Evolutionary conservation across 352 stramenopile species (phyloP), one percentile per base, ranked within the genome.

Genomic region (Pythium phragmitis): DNA sequence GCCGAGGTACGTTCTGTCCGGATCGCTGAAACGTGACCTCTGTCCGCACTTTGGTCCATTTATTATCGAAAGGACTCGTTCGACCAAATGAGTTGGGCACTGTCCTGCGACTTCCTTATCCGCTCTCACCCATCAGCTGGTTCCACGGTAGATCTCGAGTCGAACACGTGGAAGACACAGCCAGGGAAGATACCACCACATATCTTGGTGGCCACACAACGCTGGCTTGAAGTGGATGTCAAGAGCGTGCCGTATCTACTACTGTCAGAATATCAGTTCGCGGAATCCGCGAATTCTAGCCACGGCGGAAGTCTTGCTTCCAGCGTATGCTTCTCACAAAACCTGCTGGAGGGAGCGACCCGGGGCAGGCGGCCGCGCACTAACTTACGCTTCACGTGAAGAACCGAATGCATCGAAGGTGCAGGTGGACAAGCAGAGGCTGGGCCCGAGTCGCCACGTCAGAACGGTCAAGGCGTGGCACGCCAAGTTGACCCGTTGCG

Each of bases 171-270:
- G 37, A 42, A 42, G 14, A 9, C 9, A 42, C 37, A 42, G 9
- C 37, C 9, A 42, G 37, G 37, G 37, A 16, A 42, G 37, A 42
- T 17, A 42, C 37, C 37, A 12, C 11, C 11, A 17, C 37, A 42
- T 42, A 2, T 12, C 14, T 12, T 42, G 11, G 11, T 42, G 37
- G 37, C 19, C 48, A 42, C 48, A 43, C 17, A 21, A 11, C 11
- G 39, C 54, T 52, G 54, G 54, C 54, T 60, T 36, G 54, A 52
- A 52, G 17, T 52, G 42, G 54, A 60, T 60, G 54, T 60, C 54
- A 14, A 3, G 26, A 30, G 26, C 26, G 26, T 5, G 26, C 26
- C 26, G 26, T 30, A 30, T 30, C 26, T 30, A 30, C 26, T 30
- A 3, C 3, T 30, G 26, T 30, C 26, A 30, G 26, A 3, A 30